Conservation (phyloP, 805 yeast species). For the Wickerhamomyces subpelliculosus region DNA sequence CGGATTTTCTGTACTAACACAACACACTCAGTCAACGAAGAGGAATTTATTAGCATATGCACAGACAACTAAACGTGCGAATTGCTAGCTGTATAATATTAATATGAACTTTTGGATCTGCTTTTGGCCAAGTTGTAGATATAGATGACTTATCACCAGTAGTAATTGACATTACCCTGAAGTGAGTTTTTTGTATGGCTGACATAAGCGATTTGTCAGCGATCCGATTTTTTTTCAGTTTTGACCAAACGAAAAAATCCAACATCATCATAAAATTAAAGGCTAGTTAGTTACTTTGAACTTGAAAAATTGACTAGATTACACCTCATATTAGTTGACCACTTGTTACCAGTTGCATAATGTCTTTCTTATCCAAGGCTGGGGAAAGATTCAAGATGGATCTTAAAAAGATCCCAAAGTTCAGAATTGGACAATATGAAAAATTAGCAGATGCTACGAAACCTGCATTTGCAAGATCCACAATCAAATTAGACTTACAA, state of each 20-base stretch:
- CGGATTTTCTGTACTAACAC: conserved; percentile 20
- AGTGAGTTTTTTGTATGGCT: no score
- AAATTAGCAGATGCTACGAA: conserved; percentile 24
- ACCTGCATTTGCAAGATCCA: conserved; percentile 31
- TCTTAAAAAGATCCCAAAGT: conserved; percentile 23
- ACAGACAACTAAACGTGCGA: conserved; percentile 59
- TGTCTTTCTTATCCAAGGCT: conserved; percentile 24
- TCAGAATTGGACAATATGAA: conserved; percentile 21
- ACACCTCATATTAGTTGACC: no score
- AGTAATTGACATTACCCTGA: no score
- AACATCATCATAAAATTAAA: no score
- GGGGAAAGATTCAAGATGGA: conserved; percentile 29
- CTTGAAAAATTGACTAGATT: no score
- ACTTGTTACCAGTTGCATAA: background rate
- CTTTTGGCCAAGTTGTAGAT: no score
- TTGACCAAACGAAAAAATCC: no score
- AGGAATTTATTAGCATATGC: conserved; percentile 85
- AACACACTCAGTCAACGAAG: conserved; percentile 47
- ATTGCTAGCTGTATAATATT: background rate
- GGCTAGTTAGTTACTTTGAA: no score
- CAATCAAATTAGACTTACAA: conserved; percentile 23
- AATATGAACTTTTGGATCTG: no score
- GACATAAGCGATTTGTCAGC: no score
- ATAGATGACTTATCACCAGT: no score
- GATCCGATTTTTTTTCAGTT: no score